Evolutionary conservation across 192 early-diverging fungal species (phyloP), one percentile per base, ranked within the genome.

Genomic region (Piromyces finnis): DNA sequence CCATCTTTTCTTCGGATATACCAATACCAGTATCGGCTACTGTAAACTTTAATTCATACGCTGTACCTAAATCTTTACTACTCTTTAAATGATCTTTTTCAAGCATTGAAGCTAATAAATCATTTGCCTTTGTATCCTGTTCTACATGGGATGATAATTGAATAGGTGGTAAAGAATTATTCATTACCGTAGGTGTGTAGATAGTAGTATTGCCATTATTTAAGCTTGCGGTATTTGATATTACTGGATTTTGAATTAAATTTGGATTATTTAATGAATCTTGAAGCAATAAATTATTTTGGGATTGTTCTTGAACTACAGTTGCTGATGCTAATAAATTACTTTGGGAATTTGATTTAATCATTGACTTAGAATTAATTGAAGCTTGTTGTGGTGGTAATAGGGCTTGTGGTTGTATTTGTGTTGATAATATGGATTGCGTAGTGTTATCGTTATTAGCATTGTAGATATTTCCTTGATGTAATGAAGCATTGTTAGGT

Each of bases 21-120:
- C 95, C 95, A 41, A 96, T 96, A 35, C 95, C 95, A 6, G 93
- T 93, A 78, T 96, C 95, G 22, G 84, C 85, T 39, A 96, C 92
- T 79, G 87, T 88, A 68, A 68, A 68, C 9, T n/a, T 11, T 17
- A 68, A 22, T 68, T 68, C 51, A 68, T 68, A 68, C 1, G 41
- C 41, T 3, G 41, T 51, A 17, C 3, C 13, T 12, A 39, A 39
- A 16, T 51, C 22, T 5, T 17, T 51, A 51, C 17, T 81, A n/a
- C 9, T 79, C n/a, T 68, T 68, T 22, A 1, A 22, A n/a, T 51
- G 41, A 5, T 15, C 41, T 51, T 68, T 1, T 7, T 22, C 51
- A n/a, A n/a, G 26, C 5, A 68, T 26, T 68, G n/a, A 68, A n/a
- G 26, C 51, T n/a, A 68, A 68, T 68, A 26, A 26, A 68, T 68